Evolutionary conservation across 2,329 filamentous ascomycete genomes (phyloP), one percentile per base, ranked within the genome.

Genomic region (Xylaria polymorpha): DNA sequence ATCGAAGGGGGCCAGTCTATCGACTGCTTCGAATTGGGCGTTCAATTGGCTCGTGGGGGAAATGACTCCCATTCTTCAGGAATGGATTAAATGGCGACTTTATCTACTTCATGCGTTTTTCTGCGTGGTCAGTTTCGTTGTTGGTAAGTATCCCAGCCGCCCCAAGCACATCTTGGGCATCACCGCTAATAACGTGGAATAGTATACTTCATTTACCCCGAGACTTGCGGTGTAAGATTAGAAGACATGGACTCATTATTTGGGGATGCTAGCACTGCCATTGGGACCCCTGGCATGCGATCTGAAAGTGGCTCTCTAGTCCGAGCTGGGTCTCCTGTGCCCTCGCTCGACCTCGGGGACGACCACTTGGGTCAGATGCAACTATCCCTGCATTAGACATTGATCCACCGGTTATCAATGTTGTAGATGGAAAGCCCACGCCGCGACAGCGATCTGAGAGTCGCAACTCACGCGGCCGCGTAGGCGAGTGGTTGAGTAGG

Each of bases 121-220:
- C 84, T 99, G 96, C 79, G 94, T 93, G 62, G 90, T 91, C 73
- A 97, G 94, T 87, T 98, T 99, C 79, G 92, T 99, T 66, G 90
- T 98, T 82, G 96, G 95, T 98, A 86, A 88, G 92, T 87, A 9
- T 37, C 29, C 18, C 25, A 12, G 5, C n/a, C 10, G n/a, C 4
- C 22, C 10, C 12, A 12, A 32, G 37, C 14, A 12, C 9, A 39
- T 20, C 7, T 20, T n/a, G n/a, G 3, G 67, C 51, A 62, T n/a
- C 25, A 39, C n/a, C 12, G 43, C 68, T 79, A 72, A 79, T 51
- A 72, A 78, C 48, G 29, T 25, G 41, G 32, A 15, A 12, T 72
- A 98, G 96, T 99, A 8, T 99, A 95, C 82, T 98, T 98, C 82
- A 88, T 97, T 74, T 99, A 98, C 80, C 96, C 96, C 37, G 96